Conservation (phyloP, 73 alveolate species). For the Paraurostyla sp. region DNA sequence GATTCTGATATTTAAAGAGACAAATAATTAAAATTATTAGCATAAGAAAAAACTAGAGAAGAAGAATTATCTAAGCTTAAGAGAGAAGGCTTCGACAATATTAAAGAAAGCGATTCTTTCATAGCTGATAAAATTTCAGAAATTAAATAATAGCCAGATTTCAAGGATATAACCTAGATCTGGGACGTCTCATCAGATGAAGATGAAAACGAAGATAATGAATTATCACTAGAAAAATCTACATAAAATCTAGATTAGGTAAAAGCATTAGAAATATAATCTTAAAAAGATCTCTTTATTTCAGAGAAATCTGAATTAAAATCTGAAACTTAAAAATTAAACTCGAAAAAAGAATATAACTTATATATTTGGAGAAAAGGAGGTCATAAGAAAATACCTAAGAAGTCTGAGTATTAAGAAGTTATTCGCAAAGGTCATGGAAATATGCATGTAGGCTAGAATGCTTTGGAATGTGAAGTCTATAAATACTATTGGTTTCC, state of each 20-base stretch:
- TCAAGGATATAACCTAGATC: too few species aligned
- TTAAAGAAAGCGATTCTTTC: too few species aligned
- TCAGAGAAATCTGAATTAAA: neutral
- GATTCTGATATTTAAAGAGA: neutral
- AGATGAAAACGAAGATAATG: too few species aligned
- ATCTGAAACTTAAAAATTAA: neutral
- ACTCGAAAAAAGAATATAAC: neutral
- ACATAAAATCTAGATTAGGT: too few species aligned
- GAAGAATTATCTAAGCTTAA: neutral
- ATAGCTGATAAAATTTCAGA: too few species aligned
- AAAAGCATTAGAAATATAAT: neutral
- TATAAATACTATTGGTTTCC: slow-evolving; percentile 47
- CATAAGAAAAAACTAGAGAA: neutral
- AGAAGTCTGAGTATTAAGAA: neutral
- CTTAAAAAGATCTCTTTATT: neutral
- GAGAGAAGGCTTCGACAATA: too few species aligned
- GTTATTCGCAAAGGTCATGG: slow-evolving; percentile 31
- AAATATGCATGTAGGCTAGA: neutral
- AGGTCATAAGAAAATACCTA: slow-evolving; percentile 11
- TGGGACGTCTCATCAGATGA: too few species aligned
- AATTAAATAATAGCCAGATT: too few species aligned
- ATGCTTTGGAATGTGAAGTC: neutral
- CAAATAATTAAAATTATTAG: neutral
- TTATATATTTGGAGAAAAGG: slow-evolving; percentile 4
- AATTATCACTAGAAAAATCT: too few species aligned